Evolutionary conservation across 768 basidiomycete species (phyloP).

Genomic region (Tulasnella sp.): DNA sequence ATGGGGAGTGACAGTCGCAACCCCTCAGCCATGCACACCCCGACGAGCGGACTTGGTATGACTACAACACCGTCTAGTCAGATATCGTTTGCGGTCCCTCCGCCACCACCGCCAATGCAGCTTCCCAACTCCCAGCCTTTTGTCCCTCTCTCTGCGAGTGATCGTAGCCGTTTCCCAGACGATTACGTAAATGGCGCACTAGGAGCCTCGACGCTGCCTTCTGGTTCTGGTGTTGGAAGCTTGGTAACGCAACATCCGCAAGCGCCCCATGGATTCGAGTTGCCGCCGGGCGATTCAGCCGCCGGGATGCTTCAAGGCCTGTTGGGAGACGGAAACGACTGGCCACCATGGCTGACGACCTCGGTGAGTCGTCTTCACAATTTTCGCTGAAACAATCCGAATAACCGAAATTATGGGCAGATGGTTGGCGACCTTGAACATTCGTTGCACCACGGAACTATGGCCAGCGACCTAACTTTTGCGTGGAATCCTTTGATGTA

Average conservation of each 20-base stretch:
- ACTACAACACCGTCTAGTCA: neutral
- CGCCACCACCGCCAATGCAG: slow-evolving; percentile 16
- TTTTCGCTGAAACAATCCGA: neutral
- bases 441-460: neutral
- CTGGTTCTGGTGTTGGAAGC: neutral
- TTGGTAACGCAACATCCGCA: neutral
- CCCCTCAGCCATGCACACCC: neutral
- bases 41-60: neutral
- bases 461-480: slow-evolving; percentile 15
- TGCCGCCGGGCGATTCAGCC: neutral
- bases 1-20: neutral
- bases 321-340: slow-evolving; percentile 23
- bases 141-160: slow-evolving; percentile 10
- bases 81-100: neutral
- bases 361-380: slow-evolving; percentile 2
- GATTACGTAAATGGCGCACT: neutral
- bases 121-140: slow-evolving; percentile 22
- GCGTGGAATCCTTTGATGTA: slow-evolving; percentile 22
- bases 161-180: slow-evolving; percentile 1
- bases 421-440: slow-evolving; percentile 26
- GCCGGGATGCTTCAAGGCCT: slow-evolving; percentile 5
- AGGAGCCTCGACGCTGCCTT: neutral
- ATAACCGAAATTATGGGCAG: neutral
- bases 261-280: neutral
- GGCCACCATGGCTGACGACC: slow-evolving; percentile 26